Conservation (phyloP, 345 rosid genomes). For the Murraya koenigii region DNA sequence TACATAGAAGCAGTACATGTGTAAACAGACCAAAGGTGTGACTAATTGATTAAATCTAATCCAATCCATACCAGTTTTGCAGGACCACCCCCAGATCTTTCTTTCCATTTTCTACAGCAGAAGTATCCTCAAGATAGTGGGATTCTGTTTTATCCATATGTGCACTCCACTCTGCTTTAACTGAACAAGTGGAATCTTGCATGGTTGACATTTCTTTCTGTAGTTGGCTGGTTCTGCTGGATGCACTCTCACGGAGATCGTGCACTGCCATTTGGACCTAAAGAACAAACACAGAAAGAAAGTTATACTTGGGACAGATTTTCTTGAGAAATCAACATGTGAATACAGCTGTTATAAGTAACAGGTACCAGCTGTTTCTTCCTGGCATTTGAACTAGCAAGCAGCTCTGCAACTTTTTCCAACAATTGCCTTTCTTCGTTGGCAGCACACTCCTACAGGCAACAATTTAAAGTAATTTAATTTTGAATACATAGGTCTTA, state of each 20-base stretch:
- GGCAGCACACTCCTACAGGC: conserved; percentile 75
- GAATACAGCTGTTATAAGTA: neutral
- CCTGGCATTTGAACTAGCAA: conserved; percentile 75
- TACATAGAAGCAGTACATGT: neutral
- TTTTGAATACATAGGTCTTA: neutral
- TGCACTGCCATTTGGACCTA: conserved; percentile 91
- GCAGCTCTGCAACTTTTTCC: conserved; percentile 87
- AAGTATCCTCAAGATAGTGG: conserved; percentile 58
- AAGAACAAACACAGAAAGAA: neutral
- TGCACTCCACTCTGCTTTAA: conserved; percentile 71
- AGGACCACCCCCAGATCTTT: conserved; percentile 75
- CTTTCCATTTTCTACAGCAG: conserved; percentile 77
- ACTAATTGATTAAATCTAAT: neutral
- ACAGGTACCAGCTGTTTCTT: conserved; percentile 78
- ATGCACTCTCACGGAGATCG: conserved; percentile 75
- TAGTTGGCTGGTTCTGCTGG: conserved; percentile 63
- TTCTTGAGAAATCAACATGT: neutral
- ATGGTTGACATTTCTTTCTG: conserved; percentile 93
- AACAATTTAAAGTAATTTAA: conserved; percentile 8
- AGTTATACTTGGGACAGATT: conserved; percentile 10
- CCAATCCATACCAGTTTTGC: conserved; percentile 61
- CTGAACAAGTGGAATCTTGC: conserved; percentile 74
- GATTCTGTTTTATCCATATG: conserved; percentile 88
- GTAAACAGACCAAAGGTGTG: conserved; percentile 4
- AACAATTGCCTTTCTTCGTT: conserved; percentile 83